These are phyloP conservation scores for Lichenothelia convexa DNA, from an alignment of 495 filamentous ascomycete species.

Conservation along the genomic window DNA sequence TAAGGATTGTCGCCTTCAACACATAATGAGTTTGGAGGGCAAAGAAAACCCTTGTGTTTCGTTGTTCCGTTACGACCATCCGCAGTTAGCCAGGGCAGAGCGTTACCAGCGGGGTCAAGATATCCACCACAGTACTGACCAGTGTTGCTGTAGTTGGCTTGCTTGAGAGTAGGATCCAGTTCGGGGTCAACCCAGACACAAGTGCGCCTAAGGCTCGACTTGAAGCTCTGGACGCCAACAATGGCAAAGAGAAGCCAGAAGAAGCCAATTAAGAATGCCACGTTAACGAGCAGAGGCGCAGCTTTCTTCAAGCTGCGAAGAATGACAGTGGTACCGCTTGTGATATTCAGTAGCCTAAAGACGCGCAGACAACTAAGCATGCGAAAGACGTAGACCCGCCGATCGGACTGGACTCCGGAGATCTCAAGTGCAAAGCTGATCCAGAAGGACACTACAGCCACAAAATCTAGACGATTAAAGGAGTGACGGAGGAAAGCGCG, in stretches of 20 bases:
- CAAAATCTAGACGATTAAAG: slow-evolving; percentile 89
- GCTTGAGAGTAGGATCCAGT: too few species aligned
- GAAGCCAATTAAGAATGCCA: slow-evolving; percentile 90
- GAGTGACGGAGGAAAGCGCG: slow-evolving; percentile 86
- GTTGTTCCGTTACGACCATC: slow-evolving; percentile 26
- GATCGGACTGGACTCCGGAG: slow-evolving; percentile 41
- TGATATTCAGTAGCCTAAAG: slow-evolving; percentile 69
- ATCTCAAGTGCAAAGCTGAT: slow-evolving; percentile 59
- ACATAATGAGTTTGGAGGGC: slow-evolving; percentile 65
- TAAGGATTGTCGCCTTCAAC: slow-evolving; percentile 64
- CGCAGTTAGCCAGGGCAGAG: slow-evolving; percentile 45
- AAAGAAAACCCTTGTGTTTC: slow-evolving; percentile 74
- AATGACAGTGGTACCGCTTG: slow-evolving; percentile 85
- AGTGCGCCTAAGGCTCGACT: slow-evolving; percentile 70
- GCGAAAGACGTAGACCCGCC: slow-evolving; percentile 73
- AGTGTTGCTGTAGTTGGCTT: slow-evolving; percentile 21
- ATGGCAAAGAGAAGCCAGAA: slow-evolving; percentile 99
- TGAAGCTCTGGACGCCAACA: slow-evolving; percentile 92
- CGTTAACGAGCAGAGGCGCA: slow-evolving; percentile 80
- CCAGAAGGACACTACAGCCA: slow-evolving; percentile 95
- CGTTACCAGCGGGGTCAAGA: slow-evolving; percentile 38
- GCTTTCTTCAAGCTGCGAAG: slow-evolving; percentile 89
- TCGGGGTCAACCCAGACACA: slow-evolving; percentile 65
- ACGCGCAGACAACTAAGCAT: slow-evolving; percentile 95
- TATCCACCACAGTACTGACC: slow-evolving; percentile 75